Conservation (phyloP, 2,329 filamentous ascomycete genomes). For the Aspergillus alliaceus region DNA sequence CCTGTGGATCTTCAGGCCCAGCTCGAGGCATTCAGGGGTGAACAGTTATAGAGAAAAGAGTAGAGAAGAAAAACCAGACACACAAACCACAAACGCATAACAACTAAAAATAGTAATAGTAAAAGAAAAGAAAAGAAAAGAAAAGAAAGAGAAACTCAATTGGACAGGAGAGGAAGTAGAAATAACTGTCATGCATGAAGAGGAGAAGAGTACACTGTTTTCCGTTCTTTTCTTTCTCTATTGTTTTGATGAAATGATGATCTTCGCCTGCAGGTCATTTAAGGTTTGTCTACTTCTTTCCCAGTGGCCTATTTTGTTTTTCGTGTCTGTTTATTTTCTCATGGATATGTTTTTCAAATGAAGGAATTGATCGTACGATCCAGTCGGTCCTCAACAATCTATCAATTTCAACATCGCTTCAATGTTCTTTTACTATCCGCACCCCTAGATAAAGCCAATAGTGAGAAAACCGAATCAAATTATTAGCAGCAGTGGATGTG, state of each 20-base stretch:
- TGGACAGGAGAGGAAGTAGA: too few species aligned
- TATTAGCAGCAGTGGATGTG: constrained; percentile 7
- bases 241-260: constrained; percentile 10
- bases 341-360: too few species aligned
- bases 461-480: not conserved
- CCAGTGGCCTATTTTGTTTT: not conserved
- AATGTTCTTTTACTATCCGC: not conserved
- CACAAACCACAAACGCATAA: not conserved
- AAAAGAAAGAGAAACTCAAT: not conserved
- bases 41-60: not conserved
- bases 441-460: not conserved
- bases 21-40: not conserved
- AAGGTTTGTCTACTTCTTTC: constrained; percentile 4
- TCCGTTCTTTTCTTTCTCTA: too few species aligned
- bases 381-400: too few species aligned
- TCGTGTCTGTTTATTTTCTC: too few species aligned
- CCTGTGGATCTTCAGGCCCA: not conserved
- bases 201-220: not conserved
- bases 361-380: too few species aligned
- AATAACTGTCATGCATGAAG: not conserved
- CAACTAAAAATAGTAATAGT: not conserved
- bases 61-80: not conserved
- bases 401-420: not conserved
- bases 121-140: not conserved
- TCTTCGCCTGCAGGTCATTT: constrained; percentile 9